Base-by-base conservation (phyloP, 768 basidiomycete genomes). In the Lyophyllum shimeji region DNA sequence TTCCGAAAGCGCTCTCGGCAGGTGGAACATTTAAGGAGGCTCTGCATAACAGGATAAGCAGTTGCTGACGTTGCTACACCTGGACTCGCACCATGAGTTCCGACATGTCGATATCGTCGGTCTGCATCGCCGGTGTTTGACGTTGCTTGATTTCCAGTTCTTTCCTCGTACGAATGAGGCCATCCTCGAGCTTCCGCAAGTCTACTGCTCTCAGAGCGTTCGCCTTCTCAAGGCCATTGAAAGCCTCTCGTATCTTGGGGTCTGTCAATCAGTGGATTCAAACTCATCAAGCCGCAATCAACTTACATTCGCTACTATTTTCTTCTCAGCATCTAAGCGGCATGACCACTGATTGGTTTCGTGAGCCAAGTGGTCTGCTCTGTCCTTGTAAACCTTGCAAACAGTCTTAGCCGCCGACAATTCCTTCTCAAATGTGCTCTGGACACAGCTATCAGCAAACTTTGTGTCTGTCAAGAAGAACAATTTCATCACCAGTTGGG, bases 11-110 rank as follows among this genome's bases (percentile, higher is more conserved):
- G 79, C 54, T 80, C 78, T 51, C 83, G 83, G 74, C 96, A 98
- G 5, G 90, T 94, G 12, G 91, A 90, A 68, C 96, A 98, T 67
- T 90, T 86, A 29, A 98, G 80, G 39, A 97, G 76, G 68, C 80
- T 81, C 95, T 95, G 23, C 7, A 69, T 17, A 46, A 29, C 33
- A 25, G 45, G 40, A 13, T 56, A 31, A 48, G 39, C 25, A 55
- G 48, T 18, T 15, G 12, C 3, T 46, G 53, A 31, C 7, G 34
- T 37, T 37, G 3, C 3, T 7, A 11, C 45, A 29, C n/a, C 60
- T 40, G 54, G 11, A n/a, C 9, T 11, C 56, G 43, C 25, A 89
- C 87, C 81, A 85, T 81, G 64, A 85, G 77, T 61, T 46, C 24
- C 11, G 21, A 37, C 27, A 46, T 53, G 31, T 50, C 20, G 15